Evolutionary conservation across 1,284 basidiomycete species (phyloP), one percentile per base, ranked within the genome.

Genomic region (Moesziomyces antarcticus): DNA sequence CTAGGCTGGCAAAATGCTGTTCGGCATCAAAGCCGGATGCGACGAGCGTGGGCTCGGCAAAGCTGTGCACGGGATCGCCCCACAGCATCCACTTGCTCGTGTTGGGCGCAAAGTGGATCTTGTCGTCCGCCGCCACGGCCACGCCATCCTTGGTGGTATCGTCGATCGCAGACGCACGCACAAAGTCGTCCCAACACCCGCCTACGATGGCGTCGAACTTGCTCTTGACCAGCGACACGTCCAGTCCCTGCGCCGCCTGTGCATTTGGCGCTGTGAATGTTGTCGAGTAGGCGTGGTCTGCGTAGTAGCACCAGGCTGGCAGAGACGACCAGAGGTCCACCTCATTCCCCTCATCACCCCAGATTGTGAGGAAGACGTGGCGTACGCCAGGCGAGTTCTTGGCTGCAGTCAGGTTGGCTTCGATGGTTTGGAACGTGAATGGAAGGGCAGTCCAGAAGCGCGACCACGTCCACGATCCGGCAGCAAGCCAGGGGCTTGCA

Each of bases 321-420:
- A 78, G 47, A 24, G 62, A 74, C 13, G 61, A 71, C 57, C 58
- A 76, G 4, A 73, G 68, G 66, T 80, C 77, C 21, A 75, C 75
- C 66, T 85, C 85, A 57, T 85, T 85, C 1, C 84, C 85, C 54
- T 85, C 85, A 67, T 85, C 85, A 18, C 85, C 85, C 85, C 85
- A 85, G 37, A 85, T 84, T 1, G 85, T 85, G 5, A 84, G 80
- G 58, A 85, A 82, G 41, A 82, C 83, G 54, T 82, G 71, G 33
- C 74, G 72, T 10, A 85, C 81, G 0, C 84, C 83, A 0, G 75
- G 70, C 0, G 55, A 55, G 1, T 61, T 64, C 47, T 84, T 85
- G 16, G 78, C 76, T 10, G 85, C 85, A 22, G 77, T 79, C 73
- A 85, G 78, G 45, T 75, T 80, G 2, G 85, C 84, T 22, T 72